These are phyloP conservation scores for Pleurostoma richardsiae DNA, from an alignment of 2,329 filamentous ascomycete species.

Conservation along the genomic window DNA sequence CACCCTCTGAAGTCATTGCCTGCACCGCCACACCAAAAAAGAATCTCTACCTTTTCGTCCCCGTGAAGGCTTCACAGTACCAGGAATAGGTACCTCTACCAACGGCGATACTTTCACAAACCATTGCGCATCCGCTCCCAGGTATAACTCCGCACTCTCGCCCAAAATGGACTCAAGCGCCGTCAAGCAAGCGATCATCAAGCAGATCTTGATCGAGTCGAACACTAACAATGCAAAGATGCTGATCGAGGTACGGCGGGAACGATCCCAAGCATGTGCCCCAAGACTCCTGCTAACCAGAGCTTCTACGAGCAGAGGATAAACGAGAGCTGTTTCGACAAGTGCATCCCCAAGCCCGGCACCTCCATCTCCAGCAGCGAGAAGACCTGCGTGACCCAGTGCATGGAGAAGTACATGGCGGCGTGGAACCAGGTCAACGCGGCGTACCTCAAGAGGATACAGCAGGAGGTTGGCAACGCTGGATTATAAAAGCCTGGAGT, in stretches of 20 bases:
- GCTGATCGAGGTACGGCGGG: slow-evolving; percentile 59
- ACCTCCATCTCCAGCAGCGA: slow-evolving; percentile 62
- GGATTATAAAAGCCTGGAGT: not conserved
- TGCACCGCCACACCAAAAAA: not conserved
- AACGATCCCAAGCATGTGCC: not conserved
- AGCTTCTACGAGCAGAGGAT: slow-evolving; percentile 53
- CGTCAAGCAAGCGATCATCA: slow-evolving; percentile 58
- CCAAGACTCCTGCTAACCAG: not conserved
- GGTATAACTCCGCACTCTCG: slow-evolving; percentile 5
- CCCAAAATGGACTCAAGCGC: slow-evolving; percentile 50
- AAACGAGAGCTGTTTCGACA: slow-evolving; percentile 76
- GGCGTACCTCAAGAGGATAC: slow-evolving; percentile 60
- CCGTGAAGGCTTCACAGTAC: not conserved
- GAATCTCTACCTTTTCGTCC: not conserved
- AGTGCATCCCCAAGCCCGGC: slow-evolving; percentile 68
- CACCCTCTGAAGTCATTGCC: too few species aligned
- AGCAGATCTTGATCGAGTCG: slow-evolving; percentile 59
- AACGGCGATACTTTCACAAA: not conserved
- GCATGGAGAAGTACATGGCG: slow-evolving; percentile 82
- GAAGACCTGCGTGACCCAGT: slow-evolving; percentile 65
- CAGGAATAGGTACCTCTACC: too few species aligned
- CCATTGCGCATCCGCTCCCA: slow-evolving; percentile 7
- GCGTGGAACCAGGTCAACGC: slow-evolving; percentile 72
- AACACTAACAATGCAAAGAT: slow-evolving; percentile 64
- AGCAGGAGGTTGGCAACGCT: slow-evolving; percentile 40